Percentiles rank a stretch among this genome's conserved stretches.
These are phyloP conservation scores for Penicillium sclerotiorum DNA, from an alignment of 2,329 filamentous ascomycete genomes.

Conservation along the genomic window DNA sequence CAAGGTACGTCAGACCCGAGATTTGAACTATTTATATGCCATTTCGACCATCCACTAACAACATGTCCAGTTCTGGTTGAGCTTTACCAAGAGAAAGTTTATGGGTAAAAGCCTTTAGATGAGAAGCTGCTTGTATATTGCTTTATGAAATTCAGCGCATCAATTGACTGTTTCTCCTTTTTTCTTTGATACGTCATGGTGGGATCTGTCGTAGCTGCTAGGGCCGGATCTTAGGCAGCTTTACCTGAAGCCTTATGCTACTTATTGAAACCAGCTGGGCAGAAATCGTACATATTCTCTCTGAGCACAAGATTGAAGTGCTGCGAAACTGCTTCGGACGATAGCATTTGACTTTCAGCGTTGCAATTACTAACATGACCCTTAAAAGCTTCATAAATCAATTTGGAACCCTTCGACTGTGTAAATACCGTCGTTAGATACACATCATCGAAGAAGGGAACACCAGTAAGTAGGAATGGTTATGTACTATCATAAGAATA, in stretches of 20 bases:
- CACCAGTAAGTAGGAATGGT: too few relatives aligned
- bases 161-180: conserved; percentile 23
- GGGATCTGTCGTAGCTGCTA: conserved; percentile 10
- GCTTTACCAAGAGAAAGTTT: conserved; percentile 98
- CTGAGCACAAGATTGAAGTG: background rate
- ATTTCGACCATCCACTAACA: background rate
- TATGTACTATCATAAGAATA: too few relatives aligned
- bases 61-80: conserved; percentile 86
- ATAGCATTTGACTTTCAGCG: too few relatives aligned
- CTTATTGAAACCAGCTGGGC: too few relatives aligned
- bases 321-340: too few relatives aligned
- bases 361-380: too few relatives aligned
- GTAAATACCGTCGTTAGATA: too few relatives aligned
- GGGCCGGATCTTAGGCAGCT: conserved; percentile 13
- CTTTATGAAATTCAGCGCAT: conserved; percentile 31
- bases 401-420: too few relatives aligned
- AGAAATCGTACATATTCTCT: background rate
- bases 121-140: conserved; percentile 24
- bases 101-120: conserved; percentile 88
- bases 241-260: too few relatives aligned
- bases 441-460: too few relatives aligned
- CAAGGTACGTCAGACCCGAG: conserved; percentile 50
- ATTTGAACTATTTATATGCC: background rate
- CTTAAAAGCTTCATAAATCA: too few relatives aligned
- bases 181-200: conserved; percentile 16